phyloP scores from a whole-genome alignment of 441 rosid species.

The Cnidoscolus chayamansa region DNA sequence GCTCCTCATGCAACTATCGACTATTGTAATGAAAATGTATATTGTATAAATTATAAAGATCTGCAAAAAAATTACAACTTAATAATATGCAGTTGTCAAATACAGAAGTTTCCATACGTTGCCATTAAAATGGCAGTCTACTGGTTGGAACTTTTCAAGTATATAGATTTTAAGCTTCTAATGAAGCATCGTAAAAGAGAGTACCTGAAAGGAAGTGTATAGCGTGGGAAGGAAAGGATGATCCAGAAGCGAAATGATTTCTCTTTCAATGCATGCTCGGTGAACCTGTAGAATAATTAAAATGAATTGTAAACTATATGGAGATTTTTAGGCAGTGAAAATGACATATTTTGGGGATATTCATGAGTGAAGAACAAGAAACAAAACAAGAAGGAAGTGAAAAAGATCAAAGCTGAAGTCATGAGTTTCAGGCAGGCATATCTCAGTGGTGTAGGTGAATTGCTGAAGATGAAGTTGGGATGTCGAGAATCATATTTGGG shows the following conservation, averaged over 20 bases:
- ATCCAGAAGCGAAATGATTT: slow-evolving; percentile 78
- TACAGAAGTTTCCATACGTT: too few relatives aligned
- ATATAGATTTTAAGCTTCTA: background rate
- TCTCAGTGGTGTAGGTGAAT: background rate
- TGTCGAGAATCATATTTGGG: background rate
- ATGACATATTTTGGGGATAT: too few relatives aligned
- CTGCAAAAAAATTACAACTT: too few relatives aligned
- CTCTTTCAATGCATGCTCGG: slow-evolving; percentile 88
- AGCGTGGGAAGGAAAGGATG: slow-evolving; percentile 96
- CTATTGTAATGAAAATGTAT: too few relatives aligned
- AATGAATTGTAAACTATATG: background rate
- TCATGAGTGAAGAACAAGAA: background rate
- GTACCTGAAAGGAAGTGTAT: slow-evolving; percentile 85
- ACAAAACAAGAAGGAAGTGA: background rate
- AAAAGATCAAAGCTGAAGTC: background rate
- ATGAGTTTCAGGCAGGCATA: background rate
- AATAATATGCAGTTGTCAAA: too few relatives aligned
- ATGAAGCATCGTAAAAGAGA: slow-evolving; percentile 1
- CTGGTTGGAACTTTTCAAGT: background rate
- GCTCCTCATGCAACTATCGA: too few relatives aligned
- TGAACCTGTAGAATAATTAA: slow-evolving; percentile 55
- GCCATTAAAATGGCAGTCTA: too few relatives aligned
- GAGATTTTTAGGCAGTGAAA: too few relatives aligned
- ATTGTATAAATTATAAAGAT: too few relatives aligned
- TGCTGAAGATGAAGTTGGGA: background rate